Evolutionary conservation across 768 basidiomycete genomes (phyloP).

Genomic region (Basidioascus undulatus): DNA sequence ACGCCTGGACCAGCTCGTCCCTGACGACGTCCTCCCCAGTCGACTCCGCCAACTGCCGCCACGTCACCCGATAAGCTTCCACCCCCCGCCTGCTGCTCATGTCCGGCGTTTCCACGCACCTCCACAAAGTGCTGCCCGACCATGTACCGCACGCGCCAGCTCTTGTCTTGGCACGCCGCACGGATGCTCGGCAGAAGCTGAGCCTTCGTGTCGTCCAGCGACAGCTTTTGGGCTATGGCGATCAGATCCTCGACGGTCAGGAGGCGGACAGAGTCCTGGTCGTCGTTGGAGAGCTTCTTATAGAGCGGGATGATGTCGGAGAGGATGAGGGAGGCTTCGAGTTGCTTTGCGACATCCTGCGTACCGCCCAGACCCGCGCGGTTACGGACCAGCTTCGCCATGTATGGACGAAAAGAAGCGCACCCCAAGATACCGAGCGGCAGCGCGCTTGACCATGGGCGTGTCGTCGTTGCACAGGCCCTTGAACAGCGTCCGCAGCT

Average conservation of each 20-base stretch:
- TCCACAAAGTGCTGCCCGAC: constrained; percentile 92
- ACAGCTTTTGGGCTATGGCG: constrained; percentile 61
- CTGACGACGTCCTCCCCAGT: constrained; percentile 73
- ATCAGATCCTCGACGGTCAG: constrained; percentile 90
- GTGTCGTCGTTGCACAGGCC: constrained; percentile 78
- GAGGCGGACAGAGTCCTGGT: constrained; percentile 91
- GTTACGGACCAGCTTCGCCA: too few species aligned
- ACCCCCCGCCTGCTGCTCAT: constrained; percentile 6
- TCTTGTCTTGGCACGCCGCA: constrained; percentile 75
- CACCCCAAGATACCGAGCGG: constrained; percentile 91
- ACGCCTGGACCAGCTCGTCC: constrained; percentile 81
- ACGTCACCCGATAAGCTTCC: neutral
- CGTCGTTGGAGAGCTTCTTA: constrained; percentile 76
- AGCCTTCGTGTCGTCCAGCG: constrained; percentile 72
- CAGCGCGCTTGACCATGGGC: constrained; percentile 91
- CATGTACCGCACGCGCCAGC: constrained; percentile 98
- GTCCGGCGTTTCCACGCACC: too few species aligned
- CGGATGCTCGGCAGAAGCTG: constrained; percentile 70
- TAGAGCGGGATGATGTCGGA: constrained; percentile 78
- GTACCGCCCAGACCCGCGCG: too few species aligned
- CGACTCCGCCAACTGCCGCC: constrained; percentile 53
- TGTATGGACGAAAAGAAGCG: constrained; percentile 1
- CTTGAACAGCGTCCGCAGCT: constrained; percentile 62
- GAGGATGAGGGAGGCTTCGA: constrained; percentile 55
- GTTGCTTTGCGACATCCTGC: constrained; percentile 33